Conservation (phyloP, 306 rosid species). For the Oemleria cerasiformis region DNA sequence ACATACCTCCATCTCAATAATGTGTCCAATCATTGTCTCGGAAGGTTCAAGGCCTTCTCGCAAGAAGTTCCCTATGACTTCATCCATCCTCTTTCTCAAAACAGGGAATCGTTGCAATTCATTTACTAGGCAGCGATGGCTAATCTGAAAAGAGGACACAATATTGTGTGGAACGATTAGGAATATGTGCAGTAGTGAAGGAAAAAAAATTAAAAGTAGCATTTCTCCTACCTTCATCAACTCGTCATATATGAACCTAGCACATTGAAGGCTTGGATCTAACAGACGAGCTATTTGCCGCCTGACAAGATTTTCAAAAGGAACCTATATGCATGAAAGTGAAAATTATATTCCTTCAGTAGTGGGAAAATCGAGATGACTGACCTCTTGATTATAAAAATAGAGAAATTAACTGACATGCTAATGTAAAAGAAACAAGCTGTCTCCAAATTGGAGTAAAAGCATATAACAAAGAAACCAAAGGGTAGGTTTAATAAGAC, state of each 20-base stretch:
- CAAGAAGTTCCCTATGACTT: constrained; percentile 81
- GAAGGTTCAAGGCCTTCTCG: constrained; percentile 96
- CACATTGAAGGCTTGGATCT: constrained; percentile 99
- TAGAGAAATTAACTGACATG: background rate
- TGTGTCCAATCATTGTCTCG: constrained; percentile 87
- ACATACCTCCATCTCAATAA: constrained; percentile 93
- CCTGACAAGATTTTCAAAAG: constrained; percentile 92
- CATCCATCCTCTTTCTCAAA: constrained; percentile 92
- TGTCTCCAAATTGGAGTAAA: background rate
- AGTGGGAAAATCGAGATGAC: background rate
- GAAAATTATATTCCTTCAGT: background rate
- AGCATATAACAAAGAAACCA: constrained; percentile 9
- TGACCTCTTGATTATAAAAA: background rate
- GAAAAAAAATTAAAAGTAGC: constrained; percentile 11
- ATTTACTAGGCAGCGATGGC: constrained; percentile 78
- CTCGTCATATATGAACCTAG: constrained; percentile 95
- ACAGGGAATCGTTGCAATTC: constrained; percentile 93
- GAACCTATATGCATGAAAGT: constrained; percentile 54
- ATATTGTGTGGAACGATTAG: constrained; percentile 14
- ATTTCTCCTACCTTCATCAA: constrained; percentile 59
- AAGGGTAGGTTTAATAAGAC: constrained; percentile 22
- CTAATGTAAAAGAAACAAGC: background rate
- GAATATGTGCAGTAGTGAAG: constrained; percentile 9
- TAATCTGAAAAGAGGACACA: constrained; percentile 55
- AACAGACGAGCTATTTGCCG: constrained; percentile 87